These are phyloP conservation scores for Candida pseudocylindracea DNA, from an alignment of 1,139 yeast species.

Conservation along the genomic window DNA sequence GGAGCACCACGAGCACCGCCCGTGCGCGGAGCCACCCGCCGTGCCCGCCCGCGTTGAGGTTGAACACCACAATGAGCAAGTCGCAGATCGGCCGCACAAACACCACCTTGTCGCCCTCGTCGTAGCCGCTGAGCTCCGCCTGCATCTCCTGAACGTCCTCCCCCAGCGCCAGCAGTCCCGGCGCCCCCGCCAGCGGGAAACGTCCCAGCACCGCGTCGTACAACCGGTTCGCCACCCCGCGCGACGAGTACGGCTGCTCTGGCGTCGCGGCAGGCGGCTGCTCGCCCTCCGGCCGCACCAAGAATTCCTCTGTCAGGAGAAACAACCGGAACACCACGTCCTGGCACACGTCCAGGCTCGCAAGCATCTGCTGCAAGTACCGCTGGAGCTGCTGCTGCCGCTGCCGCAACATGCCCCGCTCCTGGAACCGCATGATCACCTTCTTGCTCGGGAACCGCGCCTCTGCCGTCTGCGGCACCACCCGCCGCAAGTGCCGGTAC, in stretches of 20 bases:
- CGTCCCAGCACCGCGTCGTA: not conserved
- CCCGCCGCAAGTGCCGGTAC: constrained; percentile 36
- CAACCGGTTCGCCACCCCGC: not conserved
- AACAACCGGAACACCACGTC: constrained; percentile 55
- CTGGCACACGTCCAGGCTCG: constrained; percentile 48
- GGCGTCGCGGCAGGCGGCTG: too few relatives aligned
- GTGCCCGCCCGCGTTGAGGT: constrained; percentile 37
- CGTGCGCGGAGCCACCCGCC: constrained; percentile 55
- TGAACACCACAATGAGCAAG: constrained; percentile 45
- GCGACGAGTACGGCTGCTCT: not conserved
- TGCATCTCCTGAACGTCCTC: constrained; percentile 20
- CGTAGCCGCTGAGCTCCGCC: constrained; percentile 16
- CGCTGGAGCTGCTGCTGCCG: constrained; percentile 37
- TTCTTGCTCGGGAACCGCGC: constrained; percentile 37
- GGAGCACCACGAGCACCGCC: constrained; percentile 61
- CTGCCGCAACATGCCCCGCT: constrained; percentile 8
- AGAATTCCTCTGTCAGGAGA: constrained; percentile 51
- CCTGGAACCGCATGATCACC: constrained; percentile 38
- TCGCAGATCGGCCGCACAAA: constrained; percentile 77
- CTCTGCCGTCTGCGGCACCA: constrained; percentile 25
- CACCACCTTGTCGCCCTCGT: constrained; percentile 12
- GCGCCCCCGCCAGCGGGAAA: too few relatives aligned
- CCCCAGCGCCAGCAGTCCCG: constrained; percentile 1
- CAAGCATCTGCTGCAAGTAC: constrained; percentile 35
- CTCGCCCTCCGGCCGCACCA: constrained; percentile 4